Percentiles rank a stretch among this genome's conserved stretches.
Conservation (phyloP, 805 yeast genomes). For the Schizosaccharomyces osmophilus region DNA sequence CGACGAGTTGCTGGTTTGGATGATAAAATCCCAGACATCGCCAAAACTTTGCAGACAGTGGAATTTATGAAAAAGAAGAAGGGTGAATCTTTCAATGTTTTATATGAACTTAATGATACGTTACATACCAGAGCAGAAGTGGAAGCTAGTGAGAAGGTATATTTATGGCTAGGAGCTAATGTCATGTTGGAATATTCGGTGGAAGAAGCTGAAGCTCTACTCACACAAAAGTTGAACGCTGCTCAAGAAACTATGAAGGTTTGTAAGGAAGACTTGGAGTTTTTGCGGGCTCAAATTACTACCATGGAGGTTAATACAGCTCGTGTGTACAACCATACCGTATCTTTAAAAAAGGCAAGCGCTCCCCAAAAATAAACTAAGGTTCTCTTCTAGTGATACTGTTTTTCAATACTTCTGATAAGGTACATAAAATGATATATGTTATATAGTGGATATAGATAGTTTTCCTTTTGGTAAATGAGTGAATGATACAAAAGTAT, state of each 20-base stretch:
- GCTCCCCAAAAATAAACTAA: too few species aligned
- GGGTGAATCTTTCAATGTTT: slow-evolving; percentile 26
- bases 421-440: too few species aligned
- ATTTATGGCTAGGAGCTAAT: slow-evolving; percentile 93
- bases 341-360: slow-evolving; percentile 22
- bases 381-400: too few species aligned
- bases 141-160: slow-evolving; percentile 39
- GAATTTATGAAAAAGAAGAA: slow-evolving; percentile 19
- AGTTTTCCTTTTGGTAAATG: too few species aligned
- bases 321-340: slow-evolving; percentile 64
- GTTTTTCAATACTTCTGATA: too few species aligned
- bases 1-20: slow-evolving; percentile 23
- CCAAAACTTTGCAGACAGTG: slow-evolving; percentile 59
- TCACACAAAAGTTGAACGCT: slow-evolving; percentile 33
- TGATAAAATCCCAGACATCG: slow-evolving; percentile 72
- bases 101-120: slow-evolving; percentile 83
- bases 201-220: slow-evolving; percentile 57
- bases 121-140: slow-evolving; percentile 63
- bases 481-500: too few species aligned
- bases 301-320: slow-evolving; percentile 97
- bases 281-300: slow-evolving; percentile 66
- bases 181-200: slow-evolving; percentile 88
- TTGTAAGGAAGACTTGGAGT: slow-evolving; percentile 68
- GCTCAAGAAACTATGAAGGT: slow-evolving; percentile 34
- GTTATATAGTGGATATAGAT: too few species aligned